Evolutionary conservation across 768 basidiomycete species (phyloP).

Genomic region (Auricularia sp.): DNA sequence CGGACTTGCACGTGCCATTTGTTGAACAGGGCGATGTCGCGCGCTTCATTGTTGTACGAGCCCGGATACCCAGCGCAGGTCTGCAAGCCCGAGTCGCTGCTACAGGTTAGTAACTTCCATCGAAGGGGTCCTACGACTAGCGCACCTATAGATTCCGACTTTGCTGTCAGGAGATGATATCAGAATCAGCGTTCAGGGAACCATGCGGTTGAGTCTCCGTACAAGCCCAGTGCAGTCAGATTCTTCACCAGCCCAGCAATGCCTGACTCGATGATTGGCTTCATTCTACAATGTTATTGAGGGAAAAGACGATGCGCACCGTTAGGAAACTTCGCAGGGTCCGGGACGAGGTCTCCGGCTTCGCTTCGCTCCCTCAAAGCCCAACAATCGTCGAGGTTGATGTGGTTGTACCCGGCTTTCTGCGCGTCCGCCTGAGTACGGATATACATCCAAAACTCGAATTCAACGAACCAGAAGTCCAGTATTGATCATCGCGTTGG

Average conservation of each 20-base stretch:
- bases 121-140: background rate
- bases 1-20: conserved; percentile 43
- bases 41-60: background rate
- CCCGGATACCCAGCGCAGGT: conserved; percentile 54
- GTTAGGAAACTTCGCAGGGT: conserved; percentile 39
- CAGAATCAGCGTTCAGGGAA: background rate
- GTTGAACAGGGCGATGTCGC: conserved; percentile 46
- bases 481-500: background rate
- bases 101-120: conserved; percentile 13
- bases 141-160: conserved; percentile 45
- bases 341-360: conserved; percentile 45
- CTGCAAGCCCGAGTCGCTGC: conserved; percentile 60
- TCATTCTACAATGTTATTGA: no score
- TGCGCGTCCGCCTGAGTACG: conserved; percentile 11
- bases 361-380: conserved; percentile 44
- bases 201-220: conserved; percentile 13
- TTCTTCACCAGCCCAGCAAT: conserved; percentile 46
- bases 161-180: conserved; percentile 27
- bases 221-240: conserved; percentile 50
- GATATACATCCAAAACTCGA: no score
- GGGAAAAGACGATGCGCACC: conserved; percentile 18
- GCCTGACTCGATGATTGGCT: background rate
- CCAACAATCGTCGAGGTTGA: conserved; percentile 60
- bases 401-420: conserved; percentile 48
- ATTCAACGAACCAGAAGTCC: background rate